Evolutionary conservation across 345 rosid genomes (phyloP), one percentile per base, ranked within the genome.

Genomic region (Trapa incisa): DNA sequence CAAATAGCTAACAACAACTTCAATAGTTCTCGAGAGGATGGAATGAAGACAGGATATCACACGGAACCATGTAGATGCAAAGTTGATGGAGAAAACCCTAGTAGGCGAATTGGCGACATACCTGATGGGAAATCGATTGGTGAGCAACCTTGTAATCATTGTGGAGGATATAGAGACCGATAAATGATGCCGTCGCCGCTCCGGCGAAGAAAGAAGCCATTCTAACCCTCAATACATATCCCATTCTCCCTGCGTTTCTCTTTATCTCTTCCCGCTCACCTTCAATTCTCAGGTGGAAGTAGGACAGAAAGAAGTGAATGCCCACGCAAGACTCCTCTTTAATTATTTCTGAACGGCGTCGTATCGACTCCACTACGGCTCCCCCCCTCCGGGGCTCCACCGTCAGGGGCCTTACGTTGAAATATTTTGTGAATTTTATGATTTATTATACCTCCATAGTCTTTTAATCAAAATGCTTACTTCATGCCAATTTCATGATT

Each of bases 201-300:
- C 96, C 97, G 16, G 96, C 84, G 71, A 91, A 91, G 81, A 94
- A 94, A 11, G 99, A 89, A 42, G 96, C 96, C 75, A 91, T 77
- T 79, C 99, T 86, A 71, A 91, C 97, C 74, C 96, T 83, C 73
- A 89, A 65, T 32, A 89, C 91, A 80, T 84, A 89, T 41, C 99
- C 95, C 97, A 87, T 89, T 75, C 77, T 74, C 82, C 16, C 64
- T 37, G 63, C 9, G 29, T 15, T 11, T 48, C 37, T 38, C 4
- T 41, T 41, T 22, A 22, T 22, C 43, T 4, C 43, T 41, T 16
- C 29, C 10, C 61, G 29, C 29, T 22, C 29, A 22, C 29, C 29
- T 22, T 22, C 29, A 22, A 22, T 22, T 22, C 29, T 22, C 29
- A 22, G 29, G 29, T 22, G 29, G 29, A 22, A 38, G 14, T 15